phyloP scores from a whole-genome alignment of 495 filamentous ascomycete genomes.

The Chaetomium tenue region DNA sequence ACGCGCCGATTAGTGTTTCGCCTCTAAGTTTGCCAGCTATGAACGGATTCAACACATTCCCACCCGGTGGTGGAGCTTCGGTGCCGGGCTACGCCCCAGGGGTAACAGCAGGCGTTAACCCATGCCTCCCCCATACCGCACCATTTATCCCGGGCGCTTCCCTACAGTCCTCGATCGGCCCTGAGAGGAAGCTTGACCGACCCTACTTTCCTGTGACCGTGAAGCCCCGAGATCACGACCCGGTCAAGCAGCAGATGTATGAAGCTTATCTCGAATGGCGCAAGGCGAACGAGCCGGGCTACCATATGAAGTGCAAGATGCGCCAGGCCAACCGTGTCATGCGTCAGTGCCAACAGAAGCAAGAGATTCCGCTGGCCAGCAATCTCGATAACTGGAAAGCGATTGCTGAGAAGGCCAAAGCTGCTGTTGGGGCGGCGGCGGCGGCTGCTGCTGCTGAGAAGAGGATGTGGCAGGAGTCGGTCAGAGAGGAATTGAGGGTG shows the following conservation, averaged over 20 bases:
- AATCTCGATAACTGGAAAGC: slow-evolving; percentile 1
- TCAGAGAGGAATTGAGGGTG: slow-evolving; percentile 21
- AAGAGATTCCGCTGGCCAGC: background rate
- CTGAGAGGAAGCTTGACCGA: slow-evolving; percentile 24
- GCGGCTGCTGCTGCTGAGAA: slow-evolving; percentile 21
- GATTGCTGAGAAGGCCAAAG: slow-evolving; percentile 36
- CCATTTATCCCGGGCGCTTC: background rate
- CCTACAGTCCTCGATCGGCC: slow-evolving; percentile 7
- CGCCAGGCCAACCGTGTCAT: slow-evolving; percentile 43
- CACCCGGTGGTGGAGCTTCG: background rate
- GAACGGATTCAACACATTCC: slow-evolving; percentile 20
- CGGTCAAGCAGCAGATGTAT: slow-evolving; percentile 43
- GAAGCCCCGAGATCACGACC: slow-evolving; percentile 37
- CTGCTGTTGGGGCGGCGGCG: slow-evolving; percentile 25
- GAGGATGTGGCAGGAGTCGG: slow-evolving; percentile 10
- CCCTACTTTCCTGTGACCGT: slow-evolving; percentile 36
- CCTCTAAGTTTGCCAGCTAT: background rate
- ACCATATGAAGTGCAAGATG: slow-evolving; percentile 43
- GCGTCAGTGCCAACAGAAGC: slow-evolving; percentile 32
- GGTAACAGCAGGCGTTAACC: background rate
- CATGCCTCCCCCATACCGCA: background rate
- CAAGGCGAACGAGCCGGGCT: slow-evolving; percentile 41
- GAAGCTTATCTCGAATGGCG: slow-evolving; percentile 45
- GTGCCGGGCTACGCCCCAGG: background rate
- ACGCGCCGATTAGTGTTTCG: background rate